Evolutionary conservation across 2,329 filamentous ascomycete species (phyloP).

Genomic region (Pestalotiopsis fici): DNA sequence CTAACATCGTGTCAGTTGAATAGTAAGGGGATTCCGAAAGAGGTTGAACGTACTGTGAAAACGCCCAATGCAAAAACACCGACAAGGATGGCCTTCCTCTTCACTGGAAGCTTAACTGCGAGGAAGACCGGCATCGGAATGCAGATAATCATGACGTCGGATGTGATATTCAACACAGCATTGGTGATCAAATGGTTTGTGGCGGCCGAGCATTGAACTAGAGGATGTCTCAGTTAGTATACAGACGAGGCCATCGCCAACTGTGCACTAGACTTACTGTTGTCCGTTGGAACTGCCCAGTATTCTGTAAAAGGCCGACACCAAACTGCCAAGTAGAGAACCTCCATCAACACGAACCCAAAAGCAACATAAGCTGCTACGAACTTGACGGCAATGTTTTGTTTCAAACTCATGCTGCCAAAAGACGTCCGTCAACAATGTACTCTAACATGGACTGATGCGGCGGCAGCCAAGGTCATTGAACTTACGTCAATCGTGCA

Average conservation of each 20-base stretch:
- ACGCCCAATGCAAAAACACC: constrained; percentile 45
- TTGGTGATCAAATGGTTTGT: constrained; percentile 62
- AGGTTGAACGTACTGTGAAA: constrained; percentile 40
- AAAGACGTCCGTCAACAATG: background rate
- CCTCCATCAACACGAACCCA: constrained; percentile 52
- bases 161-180: constrained; percentile 59
- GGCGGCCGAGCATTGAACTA: constrained; percentile 58
- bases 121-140: constrained; percentile 57
- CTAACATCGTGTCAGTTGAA: constrained; percentile 22
- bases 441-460: background rate
- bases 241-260: too few relatives aligned
- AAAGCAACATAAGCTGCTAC: constrained; percentile 42
- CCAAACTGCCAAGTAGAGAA: constrained; percentile 51
- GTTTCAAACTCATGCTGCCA: constrained; percentile 8
- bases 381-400: constrained; percentile 44
- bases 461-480: background rate
- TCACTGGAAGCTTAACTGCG: constrained; percentile 47
- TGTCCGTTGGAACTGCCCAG: constrained; percentile 56
- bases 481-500: constrained; percentile 49
- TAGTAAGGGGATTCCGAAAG: background rate
- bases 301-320: constrained; percentile 58
- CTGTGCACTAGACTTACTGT: constrained; percentile 34
- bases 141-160: constrained; percentile 59
- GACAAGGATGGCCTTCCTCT: constrained; percentile 54
- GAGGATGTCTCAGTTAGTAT: background rate